Percentiles rank a stretch among this genome's conserved stretches.
Conservation (phyloP, 768 basidiomycete species). For the Tricholoma hemisulphureum region DNA sequence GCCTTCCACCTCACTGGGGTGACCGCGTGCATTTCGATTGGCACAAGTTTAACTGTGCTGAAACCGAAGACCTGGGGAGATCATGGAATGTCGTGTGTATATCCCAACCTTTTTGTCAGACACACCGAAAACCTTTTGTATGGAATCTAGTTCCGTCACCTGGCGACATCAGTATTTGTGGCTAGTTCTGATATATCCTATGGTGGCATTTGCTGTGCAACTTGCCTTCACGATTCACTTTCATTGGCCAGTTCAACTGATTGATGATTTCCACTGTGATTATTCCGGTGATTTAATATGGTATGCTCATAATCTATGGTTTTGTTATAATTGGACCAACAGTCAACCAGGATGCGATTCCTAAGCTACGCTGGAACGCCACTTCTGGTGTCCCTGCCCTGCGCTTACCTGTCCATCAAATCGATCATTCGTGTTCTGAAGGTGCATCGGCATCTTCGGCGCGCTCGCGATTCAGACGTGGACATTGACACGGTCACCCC, state of each 20-base stretch:
- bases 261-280: constrained; percentile 59
- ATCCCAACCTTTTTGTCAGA: constrained; percentile 6
- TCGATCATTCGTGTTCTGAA: constrained; percentile 38
- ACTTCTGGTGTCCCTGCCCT: constrained; percentile 50
- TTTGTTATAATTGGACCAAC: neutral
- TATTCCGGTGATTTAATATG: constrained; percentile 50
- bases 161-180: constrained; percentile 49
- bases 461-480: constrained; percentile 32
- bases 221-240: constrained; percentile 42
- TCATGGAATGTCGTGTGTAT: constrained; percentile 27
- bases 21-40: constrained; percentile 43
- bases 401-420: constrained; percentile 45
- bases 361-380: constrained; percentile 62
- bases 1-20: constrained; percentile 46
- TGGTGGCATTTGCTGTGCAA: constrained; percentile 43
- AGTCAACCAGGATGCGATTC: constrained; percentile 52
- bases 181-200: constrained; percentile 48
- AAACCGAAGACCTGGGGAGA: constrained; percentile 44
- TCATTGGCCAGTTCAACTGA: constrained; percentile 41
- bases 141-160: constrained; percentile 37
- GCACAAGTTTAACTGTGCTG: constrained; percentile 38
- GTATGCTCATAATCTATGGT: constrained; percentile 32
- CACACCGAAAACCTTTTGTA: constrained; percentile 1
- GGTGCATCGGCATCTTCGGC: constrained; percentile 37
- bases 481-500: constrained; percentile 17